Evolutionary conservation across 805 yeast genomes (phyloP), one percentile per base, ranked within the genome.

Genomic region (Kodamaea fukazawae): DNA sequence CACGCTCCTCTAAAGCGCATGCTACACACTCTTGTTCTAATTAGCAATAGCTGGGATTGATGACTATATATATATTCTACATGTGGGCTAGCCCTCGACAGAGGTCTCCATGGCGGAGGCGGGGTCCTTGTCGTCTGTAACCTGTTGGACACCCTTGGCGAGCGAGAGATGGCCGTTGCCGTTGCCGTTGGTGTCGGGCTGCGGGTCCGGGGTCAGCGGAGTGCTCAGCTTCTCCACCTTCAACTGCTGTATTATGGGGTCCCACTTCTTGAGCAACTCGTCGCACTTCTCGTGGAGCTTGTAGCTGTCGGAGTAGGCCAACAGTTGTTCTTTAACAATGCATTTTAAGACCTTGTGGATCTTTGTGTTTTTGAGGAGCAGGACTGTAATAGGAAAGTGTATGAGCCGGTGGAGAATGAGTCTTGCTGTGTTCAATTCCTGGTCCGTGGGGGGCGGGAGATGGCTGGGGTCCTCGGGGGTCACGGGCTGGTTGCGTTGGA

Each of bases 291-390:
- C 70, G 43, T 73, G 78, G 42, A 75, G 61, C 42, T 67, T 61
- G 53, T 64, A 70, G 44, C 73, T 70, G 28, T 70, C 67, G 10
- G 68, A 63, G 43, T 68, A 64, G 43, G 62, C 70, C 45, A 73
- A 58, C 26, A 58, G 58, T 18, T 59, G 60, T 43, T 65, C 63
- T 41, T 64, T 65, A 36, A 65, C 43, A 14, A 76, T 72, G 40
- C 76, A 75, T 50, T 70, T 73, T 43, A 76, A 51, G 1, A 76
- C 79, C 52, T 76, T 76, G 50, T 75, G 79, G 37, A 76, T 58
- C 48, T 74, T 76, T 11, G 79, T 72, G 15, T 56, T 55, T 35
- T 58, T 61, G 42, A 76, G 59, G 14, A 74, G 50, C 11, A 67
- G 70, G 14, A 60, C 54, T 20, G 53, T 61, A 26, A 75, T 65